phyloP scores from a whole-genome alignment of 2,329 filamentous ascomycete genomes.

The Xylaria sp. region DNA sequence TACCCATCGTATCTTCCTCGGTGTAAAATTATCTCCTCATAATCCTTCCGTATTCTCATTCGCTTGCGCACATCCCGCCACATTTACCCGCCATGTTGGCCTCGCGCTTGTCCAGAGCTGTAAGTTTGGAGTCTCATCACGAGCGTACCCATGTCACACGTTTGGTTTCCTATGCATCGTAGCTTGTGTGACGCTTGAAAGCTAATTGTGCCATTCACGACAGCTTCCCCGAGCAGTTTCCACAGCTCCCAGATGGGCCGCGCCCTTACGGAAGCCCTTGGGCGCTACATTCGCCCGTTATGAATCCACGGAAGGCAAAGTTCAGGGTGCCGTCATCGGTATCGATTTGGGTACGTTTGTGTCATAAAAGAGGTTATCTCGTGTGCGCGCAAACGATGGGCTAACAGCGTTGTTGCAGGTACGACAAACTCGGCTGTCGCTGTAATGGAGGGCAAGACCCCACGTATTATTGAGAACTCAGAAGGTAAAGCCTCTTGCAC shows the following conservation, averaged over 20 bases:
- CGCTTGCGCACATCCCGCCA: conserved; percentile 37
- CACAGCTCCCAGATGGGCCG: conserved; percentile 74
- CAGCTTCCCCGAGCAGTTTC: conserved; percentile 83
- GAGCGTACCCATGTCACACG: not conserved
- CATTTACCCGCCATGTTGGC: conserved; percentile 72
- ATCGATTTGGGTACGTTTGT: conserved; percentile 87
- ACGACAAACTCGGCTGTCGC: conserved; percentile 98
- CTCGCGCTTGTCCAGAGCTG: conserved; percentile 78
- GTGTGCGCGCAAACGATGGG: not conserved
- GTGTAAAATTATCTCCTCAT: conserved; percentile 45
- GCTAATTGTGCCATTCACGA: conserved; percentile 39
- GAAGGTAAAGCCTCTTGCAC: conserved; percentile 72
- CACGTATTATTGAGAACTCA: conserved; percentile 97
- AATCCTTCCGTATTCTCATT: conserved; percentile 49
- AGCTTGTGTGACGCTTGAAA: not conserved
- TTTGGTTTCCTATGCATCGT: not conserved
- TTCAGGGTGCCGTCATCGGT: conserved; percentile 96
- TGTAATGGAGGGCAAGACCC: conserved; percentile 95
- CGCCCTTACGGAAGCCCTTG: conserved; percentile 75
- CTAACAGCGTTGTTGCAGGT: conserved; percentile 56
- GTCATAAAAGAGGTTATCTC: no score
- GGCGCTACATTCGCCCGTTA: conserved; percentile 80
- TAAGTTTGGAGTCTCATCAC: conserved; percentile 60
- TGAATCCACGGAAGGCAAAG: conserved; percentile 85
- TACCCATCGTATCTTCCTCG: conserved; percentile 50